Evolutionary conservation across 2,329 filamentous ascomycete species (phyloP).

Genomic region (Pseudopyrenochaeta lycopersici): DNA sequence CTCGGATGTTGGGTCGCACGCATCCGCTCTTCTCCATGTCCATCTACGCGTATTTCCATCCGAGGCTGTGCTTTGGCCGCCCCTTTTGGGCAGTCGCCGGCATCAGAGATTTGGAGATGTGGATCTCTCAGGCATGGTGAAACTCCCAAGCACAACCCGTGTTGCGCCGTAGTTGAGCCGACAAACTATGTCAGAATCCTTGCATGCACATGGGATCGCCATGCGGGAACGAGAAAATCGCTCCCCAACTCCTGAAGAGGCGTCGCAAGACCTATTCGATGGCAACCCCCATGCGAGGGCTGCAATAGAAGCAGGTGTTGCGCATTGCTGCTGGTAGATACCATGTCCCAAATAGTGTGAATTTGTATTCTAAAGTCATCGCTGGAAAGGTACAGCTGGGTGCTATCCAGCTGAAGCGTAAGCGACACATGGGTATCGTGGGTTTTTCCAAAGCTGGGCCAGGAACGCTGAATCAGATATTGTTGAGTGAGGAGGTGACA

Average conservation of each 20-base stretch:
- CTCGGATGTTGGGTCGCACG: too few relatives aligned
- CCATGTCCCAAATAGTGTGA: not conserved
- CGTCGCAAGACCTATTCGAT: not conserved
- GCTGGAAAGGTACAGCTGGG: not conserved
- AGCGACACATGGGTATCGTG: slow-evolving; percentile 8
- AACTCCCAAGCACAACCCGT: not conserved
- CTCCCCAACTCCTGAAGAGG: slow-evolving; percentile 1
- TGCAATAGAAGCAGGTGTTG: slow-evolving; percentile 1
- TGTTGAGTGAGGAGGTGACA: not conserved
- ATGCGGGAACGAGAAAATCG: not conserved
- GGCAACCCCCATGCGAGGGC: not conserved
- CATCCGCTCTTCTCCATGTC: too few relatives aligned
- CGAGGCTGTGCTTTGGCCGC: not conserved
- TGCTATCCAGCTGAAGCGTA: not conserved
- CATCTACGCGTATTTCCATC: not conserved
- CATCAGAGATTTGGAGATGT: slow-evolving; percentile 1
- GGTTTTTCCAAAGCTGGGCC: slow-evolving; percentile 2
- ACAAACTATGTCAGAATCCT: not conserved
- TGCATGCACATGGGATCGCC: not conserved
- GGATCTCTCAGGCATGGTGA: slow-evolving; percentile 2
- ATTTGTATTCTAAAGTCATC: not conserved
- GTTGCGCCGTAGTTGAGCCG: slow-evolving; percentile 1
- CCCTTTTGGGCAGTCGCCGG: not conserved
- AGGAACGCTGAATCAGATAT: slow-evolving; percentile 6
- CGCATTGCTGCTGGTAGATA: not conserved